These are phyloP conservation scores for Dendrobium chrysotoxum DNA, from an alignment of 106 monocot genomes.

Conservation along the genomic window DNA sequence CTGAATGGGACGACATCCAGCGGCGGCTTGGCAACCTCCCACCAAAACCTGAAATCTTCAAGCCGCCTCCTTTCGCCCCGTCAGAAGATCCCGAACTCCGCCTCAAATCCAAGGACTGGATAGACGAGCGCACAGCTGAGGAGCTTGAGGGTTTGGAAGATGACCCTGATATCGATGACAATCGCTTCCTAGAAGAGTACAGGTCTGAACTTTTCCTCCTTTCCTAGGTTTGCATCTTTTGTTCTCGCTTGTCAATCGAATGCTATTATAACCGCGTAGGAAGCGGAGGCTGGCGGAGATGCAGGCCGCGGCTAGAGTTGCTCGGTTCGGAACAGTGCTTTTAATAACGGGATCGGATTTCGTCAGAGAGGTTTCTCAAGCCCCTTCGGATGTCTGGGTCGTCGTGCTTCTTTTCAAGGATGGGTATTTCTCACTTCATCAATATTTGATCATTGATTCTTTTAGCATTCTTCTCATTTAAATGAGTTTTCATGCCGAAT, in stretches of 20 bases:
- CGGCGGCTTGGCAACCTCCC: conserved; percentile 83
- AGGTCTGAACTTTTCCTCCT: conserved; percentile 24
- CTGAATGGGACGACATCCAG: conserved; percentile 98
- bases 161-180: conserved; percentile 69
- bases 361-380: conserved; percentile 62
- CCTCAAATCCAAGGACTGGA: conserved; percentile 66
- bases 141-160: conserved; percentile 91
- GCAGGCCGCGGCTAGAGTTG: conserved; percentile 46
- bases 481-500: not conserved
- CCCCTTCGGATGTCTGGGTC: conserved; percentile 54
- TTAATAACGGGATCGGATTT: conserved; percentile 57
- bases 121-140: conserved; percentile 63
- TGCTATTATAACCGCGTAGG: conserved; percentile 27
- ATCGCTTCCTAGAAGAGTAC: conserved; percentile 91
- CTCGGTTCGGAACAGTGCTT: conserved; percentile 48
- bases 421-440: conserved; percentile 21
- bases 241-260: not conserved
- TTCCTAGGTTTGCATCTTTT: not conserved
- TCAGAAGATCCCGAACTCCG: conserved; percentile 42
- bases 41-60: conserved; percentile 77
- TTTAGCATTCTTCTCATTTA: not conserved
- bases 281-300: conserved; percentile 82
- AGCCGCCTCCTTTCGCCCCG: conserved; percentile 62
- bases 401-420: conserved; percentile 73
- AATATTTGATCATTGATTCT: too few relatives aligned